phyloP scores from a whole-genome alignment of 2,329 filamentous ascomycete genomes.

The Aspergillus versicolor region DNA sequence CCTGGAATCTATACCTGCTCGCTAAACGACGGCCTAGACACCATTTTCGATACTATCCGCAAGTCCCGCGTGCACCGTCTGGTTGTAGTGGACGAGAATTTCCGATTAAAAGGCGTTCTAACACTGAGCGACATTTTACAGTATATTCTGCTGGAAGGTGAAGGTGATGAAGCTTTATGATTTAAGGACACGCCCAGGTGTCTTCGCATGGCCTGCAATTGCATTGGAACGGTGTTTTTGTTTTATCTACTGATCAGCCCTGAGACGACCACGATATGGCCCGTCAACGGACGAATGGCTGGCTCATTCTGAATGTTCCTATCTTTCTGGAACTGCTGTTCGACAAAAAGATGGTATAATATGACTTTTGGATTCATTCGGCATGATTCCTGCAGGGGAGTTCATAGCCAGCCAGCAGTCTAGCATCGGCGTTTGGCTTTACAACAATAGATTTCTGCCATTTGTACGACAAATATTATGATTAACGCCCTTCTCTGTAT shows the following conservation, averaged over 20 bases:
- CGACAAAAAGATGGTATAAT: slow-evolving; percentile 32
- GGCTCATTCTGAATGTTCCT: slow-evolving; percentile 3
- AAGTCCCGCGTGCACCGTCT: slow-evolving; percentile 92
- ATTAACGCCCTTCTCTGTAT: background rate
- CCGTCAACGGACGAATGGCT: slow-evolving; percentile 9
- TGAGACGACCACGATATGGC: background rate
- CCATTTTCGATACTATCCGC: slow-evolving; percentile 94
- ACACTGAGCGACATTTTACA: slow-evolving; percentile 95
- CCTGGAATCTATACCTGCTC: slow-evolving; percentile 96
- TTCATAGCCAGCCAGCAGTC: slow-evolving; percentile 7
- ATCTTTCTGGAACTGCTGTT: slow-evolving; percentile 17
- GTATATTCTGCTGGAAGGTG: slow-evolving; percentile 82
- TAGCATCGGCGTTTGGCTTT: slow-evolving; percentile 25
- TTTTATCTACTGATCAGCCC: slow-evolving; percentile 8
- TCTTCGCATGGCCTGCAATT: slow-evolving; percentile 25
- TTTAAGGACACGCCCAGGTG: slow-evolving; percentile 3
- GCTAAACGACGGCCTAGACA: slow-evolving; percentile 85
- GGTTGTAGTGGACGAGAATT: slow-evolving; percentile 88
- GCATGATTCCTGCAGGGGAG: slow-evolving; percentile 5
- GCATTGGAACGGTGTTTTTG: slow-evolving; percentile 36
- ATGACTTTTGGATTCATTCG: slow-evolving; percentile 18
- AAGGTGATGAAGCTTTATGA: slow-evolving; percentile 55
- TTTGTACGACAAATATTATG: slow-evolving; percentile 10
- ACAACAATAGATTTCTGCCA: slow-evolving; percentile 30
- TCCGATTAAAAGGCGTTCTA: slow-evolving; percentile 80